Evolutionary conservation across 805 yeast species (phyloP).

Genomic region (Teunomyces barrocoloradensis): DNA sequence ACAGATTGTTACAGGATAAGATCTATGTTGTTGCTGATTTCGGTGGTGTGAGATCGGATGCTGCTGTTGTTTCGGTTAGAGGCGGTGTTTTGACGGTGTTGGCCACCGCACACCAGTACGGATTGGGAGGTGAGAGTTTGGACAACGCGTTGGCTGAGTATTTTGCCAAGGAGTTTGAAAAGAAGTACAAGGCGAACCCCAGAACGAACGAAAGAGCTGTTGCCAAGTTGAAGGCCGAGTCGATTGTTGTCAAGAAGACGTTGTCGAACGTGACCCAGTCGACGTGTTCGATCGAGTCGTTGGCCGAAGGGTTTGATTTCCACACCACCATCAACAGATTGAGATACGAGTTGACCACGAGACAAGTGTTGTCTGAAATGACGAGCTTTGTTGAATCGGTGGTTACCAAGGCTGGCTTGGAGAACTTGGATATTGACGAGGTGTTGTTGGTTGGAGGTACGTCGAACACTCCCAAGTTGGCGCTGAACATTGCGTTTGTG

Average conservation of each 20-base stretch:
- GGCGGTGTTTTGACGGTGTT: constrained; percentile 91
- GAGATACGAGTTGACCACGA: constrained; percentile 85
- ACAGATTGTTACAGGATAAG: constrained; percentile 58
- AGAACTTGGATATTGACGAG: constrained; percentile 83
- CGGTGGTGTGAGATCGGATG: constrained; percentile 95
- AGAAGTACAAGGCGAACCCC: constrained; percentile 80
- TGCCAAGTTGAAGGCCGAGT: constrained; percentile 83
- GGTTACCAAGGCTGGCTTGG: constrained; percentile 80
- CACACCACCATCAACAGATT: constrained; percentile 90
- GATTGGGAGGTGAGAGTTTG: constrained; percentile 84
- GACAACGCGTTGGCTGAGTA: constrained; percentile 77
- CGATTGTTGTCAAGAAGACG: constrained; percentile 84
- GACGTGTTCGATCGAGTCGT: constrained; percentile 89
- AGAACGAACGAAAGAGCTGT: constrained; percentile 75
- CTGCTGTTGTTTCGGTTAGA: constrained; percentile 88
- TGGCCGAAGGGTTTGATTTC: constrained; percentile 93
- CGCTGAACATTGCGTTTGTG: constrained; percentile 63
- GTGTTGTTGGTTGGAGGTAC: constrained; percentile 92
- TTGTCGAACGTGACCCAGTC: constrained; percentile 85
- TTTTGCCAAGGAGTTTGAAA: constrained; percentile 92
- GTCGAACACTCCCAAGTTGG: constrained; percentile 88
- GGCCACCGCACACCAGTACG: constrained; percentile 78
- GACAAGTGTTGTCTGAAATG: constrained; percentile 74
- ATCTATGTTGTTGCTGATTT: constrained; percentile 90
- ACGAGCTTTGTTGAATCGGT: constrained; percentile 70